A percentile compares a stretch with the other conserved stretches of the same genome.
phyloP scores from a whole-genome alignment of 1,284 basidiomycete genomes.

The Apiotrichum porosum region DNA sequence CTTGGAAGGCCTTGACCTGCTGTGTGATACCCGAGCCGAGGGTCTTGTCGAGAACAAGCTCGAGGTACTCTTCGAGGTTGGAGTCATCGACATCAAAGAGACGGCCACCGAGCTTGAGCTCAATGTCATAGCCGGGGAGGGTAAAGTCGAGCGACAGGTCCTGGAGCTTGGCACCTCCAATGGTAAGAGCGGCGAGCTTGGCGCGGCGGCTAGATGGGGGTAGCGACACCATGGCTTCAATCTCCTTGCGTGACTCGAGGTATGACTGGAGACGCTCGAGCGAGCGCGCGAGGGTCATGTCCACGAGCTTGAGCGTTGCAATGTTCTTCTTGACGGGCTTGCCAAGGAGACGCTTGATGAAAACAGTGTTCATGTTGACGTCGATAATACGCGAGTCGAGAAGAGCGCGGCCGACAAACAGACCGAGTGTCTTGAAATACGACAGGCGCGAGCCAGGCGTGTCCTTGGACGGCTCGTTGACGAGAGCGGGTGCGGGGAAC shows the following conservation, averaged over 20 bases:
- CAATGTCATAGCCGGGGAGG: conserved; percentile 88
- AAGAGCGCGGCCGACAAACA: conserved; percentile 97
- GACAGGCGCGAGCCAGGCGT: conserved; percentile 52
- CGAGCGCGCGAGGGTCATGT: conserved; percentile 77
- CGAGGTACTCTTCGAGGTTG: conserved; percentile 85
- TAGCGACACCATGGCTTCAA: conserved; percentile 44
- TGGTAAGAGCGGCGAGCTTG: conserved; percentile 44
- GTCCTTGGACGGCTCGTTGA: conserved; percentile 51
- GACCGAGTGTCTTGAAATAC: conserved; percentile 83
- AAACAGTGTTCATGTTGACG: conserved; percentile 85
- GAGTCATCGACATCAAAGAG: conserved; percentile 72
- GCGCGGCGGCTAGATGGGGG: conserved; percentile 38
- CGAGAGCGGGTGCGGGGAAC: conserved; percentile 77
- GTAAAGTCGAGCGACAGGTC: conserved; percentile 94
- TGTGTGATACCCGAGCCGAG: conserved; percentile 67
- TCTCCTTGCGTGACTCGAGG: conserved; percentile 47
- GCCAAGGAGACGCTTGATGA: conserved; percentile 81
- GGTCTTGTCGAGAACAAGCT: conserved; percentile 67
- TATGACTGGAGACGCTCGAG: conserved; percentile 69
- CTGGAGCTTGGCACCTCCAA: conserved; percentile 62
- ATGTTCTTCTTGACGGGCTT: conserved; percentile 77
- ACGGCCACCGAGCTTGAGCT: conserved; percentile 75
- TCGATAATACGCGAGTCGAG: conserved; percentile 97
- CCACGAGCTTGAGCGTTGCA: conserved; percentile 75
- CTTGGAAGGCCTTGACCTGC: conserved; percentile 78